Evolutionary conservation across 176 grass and related monocot genomes (phyloP).

Genomic region (Lolium multiflorum): DNA sequence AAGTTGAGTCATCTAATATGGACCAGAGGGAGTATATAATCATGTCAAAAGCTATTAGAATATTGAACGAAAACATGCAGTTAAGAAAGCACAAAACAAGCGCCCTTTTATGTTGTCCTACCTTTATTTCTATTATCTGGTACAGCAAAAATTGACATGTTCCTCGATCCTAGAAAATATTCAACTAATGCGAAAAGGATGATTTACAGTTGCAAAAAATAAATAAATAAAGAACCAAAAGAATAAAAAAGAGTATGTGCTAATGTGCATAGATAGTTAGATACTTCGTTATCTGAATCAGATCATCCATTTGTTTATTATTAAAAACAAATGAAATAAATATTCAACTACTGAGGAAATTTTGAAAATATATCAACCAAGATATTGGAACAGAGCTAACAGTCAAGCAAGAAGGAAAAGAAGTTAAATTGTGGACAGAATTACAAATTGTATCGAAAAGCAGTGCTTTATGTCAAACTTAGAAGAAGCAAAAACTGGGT

Average conservation of each 20-base stretch:
- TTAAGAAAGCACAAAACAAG: not conserved
- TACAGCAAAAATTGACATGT: not conserved
- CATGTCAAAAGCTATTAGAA: not conserved
- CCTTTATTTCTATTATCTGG: not conserved
- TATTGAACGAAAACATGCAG: not conserved
- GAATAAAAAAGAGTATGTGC: not conserved
- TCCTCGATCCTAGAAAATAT: not conserved
- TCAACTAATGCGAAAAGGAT: not conserved
- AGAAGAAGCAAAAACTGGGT: not conserved
- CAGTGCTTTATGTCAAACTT: not conserved
- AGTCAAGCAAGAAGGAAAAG: not conserved
- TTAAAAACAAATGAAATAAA: not conserved
- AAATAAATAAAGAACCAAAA: not conserved
- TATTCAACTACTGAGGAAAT: not conserved
- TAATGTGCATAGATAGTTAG: no score
- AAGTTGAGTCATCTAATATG: no score
- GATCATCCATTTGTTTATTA: not conserved
- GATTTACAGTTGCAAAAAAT: not conserved
- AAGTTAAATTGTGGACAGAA: not conserved
- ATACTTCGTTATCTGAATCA: not conserved
- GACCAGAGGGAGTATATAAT: no score
- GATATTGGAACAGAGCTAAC: not conserved
- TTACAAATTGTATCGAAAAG: not conserved
- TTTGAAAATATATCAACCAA: not conserved
- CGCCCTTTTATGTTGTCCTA: not conserved